A percentile compares a stretch with the other conserved stretches of the same genome.
Conservation (phyloP, 2,329 filamentous ascomycete genomes). For the Ophiosphaerella herpotricha region DNA sequence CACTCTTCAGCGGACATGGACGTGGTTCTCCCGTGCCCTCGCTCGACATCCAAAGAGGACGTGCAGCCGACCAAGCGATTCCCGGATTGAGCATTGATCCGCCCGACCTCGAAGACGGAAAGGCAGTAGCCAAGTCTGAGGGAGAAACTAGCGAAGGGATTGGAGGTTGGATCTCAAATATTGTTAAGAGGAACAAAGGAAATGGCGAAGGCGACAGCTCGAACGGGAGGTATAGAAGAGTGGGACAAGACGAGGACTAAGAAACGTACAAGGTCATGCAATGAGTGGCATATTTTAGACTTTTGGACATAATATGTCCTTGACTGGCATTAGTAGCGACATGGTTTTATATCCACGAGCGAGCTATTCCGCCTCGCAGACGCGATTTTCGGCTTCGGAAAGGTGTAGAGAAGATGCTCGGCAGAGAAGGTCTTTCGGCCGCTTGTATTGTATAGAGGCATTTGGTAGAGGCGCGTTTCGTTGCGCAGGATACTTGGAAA, state of each 20-base stretch:
- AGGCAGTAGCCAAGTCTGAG: slow-evolving; percentile 39
- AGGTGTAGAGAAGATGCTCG: slow-evolving; percentile 32
- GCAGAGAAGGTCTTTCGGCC: slow-evolving; percentile 10
- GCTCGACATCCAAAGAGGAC: slow-evolving; percentile 67
- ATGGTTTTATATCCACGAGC: slow-evolving; percentile 33
- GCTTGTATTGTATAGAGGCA: slow-evolving; percentile 19
- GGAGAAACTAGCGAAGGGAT: slow-evolving; percentile 58
- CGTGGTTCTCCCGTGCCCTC: slow-evolving; percentile 77
- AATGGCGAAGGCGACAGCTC: slow-evolving; percentile 49
- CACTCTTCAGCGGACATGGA: slow-evolving; percentile 68
- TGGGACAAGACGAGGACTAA: slow-evolving; percentile 50
- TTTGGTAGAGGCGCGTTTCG: not conserved
- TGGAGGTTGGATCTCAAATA: slow-evolving; percentile 71
- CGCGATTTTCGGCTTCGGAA: slow-evolving; percentile 32
- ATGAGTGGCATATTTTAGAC: slow-evolving; percentile 22
- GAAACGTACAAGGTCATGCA: slow-evolving; percentile 5
- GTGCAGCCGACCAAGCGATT: slow-evolving; percentile 64
- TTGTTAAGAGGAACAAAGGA: slow-evolving; percentile 62
- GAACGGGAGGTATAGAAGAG: slow-evolving; percentile 53
- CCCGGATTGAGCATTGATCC: slow-evolving; percentile 83
- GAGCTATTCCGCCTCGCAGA: slow-evolving; percentile 13
- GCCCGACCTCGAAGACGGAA: slow-evolving; percentile 64
- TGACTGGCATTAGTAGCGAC: slow-evolving; percentile 21
- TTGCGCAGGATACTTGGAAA: slow-evolving; percentile 7
- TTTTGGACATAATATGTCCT: slow-evolving; percentile 17